Evolutionary conservation across 2,329 filamentous ascomycete genomes (phyloP).

Genomic region (Diaporthe aspalathi): DNA sequence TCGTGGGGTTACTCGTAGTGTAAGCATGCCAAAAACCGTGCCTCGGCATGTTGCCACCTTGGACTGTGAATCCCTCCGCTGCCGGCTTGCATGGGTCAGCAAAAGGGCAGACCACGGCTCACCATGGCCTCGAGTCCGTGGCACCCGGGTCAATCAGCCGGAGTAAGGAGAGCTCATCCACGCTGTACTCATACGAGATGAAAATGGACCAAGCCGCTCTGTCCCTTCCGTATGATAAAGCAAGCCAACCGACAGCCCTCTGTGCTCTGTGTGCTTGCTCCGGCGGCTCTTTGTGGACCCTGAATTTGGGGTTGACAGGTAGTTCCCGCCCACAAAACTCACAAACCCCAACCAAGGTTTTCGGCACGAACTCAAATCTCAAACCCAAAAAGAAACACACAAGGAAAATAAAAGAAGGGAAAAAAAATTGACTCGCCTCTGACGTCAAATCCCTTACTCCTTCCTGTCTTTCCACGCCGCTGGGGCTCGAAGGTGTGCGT

Average conservation of each 20-base stretch:
- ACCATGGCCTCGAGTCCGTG: background rate
- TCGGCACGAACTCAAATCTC: conserved; percentile 4
- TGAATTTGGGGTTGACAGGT: conserved; percentile 2
- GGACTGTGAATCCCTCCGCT: background rate
- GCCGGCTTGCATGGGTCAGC: background rate
- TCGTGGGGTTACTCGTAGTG: background rate
- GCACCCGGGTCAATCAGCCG: background rate
- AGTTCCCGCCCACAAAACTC: conserved; percentile 8
- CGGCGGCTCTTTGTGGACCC: background rate
- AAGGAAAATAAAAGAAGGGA: too few relatives aligned
- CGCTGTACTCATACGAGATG: background rate
- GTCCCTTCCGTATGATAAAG: background rate
- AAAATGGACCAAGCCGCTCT: background rate
- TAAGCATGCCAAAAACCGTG: background rate
- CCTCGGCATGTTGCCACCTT: conserved; percentile 6
- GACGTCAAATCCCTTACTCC: conserved; percentile 26
- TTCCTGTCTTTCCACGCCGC: background rate
- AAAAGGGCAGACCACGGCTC: background rate
- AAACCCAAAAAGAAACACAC: too few relatives aligned
- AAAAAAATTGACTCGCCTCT: conserved; percentile 15
- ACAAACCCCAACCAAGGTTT: background rate
- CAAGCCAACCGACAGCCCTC: background rate
- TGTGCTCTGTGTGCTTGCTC: background rate
- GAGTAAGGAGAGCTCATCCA: background rate
- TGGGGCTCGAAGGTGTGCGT: conserved; percentile 13